Percentiles rank a stretch among this genome's conserved stretches.
Conservation (phyloP, 1,284 basidiomycete species). For the Marasmius sp. region DNA sequence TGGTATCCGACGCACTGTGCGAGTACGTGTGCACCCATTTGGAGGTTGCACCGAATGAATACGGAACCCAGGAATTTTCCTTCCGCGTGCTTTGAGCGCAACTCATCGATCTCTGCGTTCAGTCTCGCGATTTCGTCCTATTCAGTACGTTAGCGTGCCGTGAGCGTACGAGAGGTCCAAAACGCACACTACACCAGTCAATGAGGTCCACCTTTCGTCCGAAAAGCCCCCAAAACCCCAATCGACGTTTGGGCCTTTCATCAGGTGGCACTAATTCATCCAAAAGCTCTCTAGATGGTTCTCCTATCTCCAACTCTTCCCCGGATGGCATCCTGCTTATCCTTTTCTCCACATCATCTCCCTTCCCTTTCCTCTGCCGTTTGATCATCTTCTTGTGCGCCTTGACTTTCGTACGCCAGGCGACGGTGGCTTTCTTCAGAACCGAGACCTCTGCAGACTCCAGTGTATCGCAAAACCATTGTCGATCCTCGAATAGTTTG, state of each 20-base stretch:
- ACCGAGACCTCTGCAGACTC: conserved; percentile 64
- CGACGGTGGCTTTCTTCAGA: conserved; percentile 51
- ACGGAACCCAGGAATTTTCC: conserved; percentile 62
- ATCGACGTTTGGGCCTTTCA: conserved; percentile 60
- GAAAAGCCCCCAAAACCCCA: conserved; percentile 56
- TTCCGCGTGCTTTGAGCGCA: conserved; percentile 36
- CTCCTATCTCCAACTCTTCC: neutral
- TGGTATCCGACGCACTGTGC: conserved; percentile 61
- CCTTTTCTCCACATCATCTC: conserved; percentile 21
- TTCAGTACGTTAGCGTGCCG: conserved; percentile 1
- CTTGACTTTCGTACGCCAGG: conserved; percentile 33
- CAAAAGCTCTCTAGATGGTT: conserved; percentile 31
- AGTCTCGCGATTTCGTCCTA: conserved; percentile 52
- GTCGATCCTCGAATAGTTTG: conserved; percentile 56
- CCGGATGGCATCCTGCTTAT: neutral
- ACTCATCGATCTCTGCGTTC: conserved; percentile 46
- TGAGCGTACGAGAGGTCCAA: neutral
- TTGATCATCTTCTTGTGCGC: conserved; percentile 24
- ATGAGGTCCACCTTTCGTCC: conserved; percentile 77
- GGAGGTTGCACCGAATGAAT: conserved; percentile 80
- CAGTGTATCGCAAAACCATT: conserved; percentile 57
- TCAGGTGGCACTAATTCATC: conserved; percentile 56
- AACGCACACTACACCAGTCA: conserved; percentile 58
- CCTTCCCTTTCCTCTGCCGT: conserved; percentile 24
- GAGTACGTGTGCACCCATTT: conserved; percentile 76